Base-by-base conservation (phyloP, 768 basidiomycete species). In the Leccinellum luteum region DNA sequence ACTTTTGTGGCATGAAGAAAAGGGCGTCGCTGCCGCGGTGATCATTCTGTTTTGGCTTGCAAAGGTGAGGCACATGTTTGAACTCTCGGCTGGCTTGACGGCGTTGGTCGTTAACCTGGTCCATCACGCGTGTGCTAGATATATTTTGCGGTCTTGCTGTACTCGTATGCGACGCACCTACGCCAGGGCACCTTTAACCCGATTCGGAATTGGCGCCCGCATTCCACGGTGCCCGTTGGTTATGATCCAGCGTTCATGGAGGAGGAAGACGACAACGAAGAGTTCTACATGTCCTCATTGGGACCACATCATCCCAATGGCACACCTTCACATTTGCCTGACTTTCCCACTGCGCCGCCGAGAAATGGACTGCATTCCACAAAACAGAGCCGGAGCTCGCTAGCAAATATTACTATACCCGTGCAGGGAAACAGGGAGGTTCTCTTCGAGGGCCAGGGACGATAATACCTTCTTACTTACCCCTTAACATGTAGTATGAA, bases 161-260 rank as follows among this genome's bases (percentile, higher is more conserved):
- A 98, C 74, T 98, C 96, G 14, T 98, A 91, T 71, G 94, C 94
- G 3, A 78, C 84, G 2, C 97, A 98, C 72, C 86, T 98, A 53
- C 90, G 94, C 47, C 89, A 89, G 66, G 92, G 94, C 48, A 90
- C 92, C 23, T 98, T 95, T 69, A 89, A 90, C 61, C 78, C 87
- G 14, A 85, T 99, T 45, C 82, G 82, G 51, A 73, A 79, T 55
- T 73, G 73, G 57, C 68, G 74, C 31, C 28, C 58, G 9, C 19
- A 47, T 58, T 54, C 63, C 12, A 49, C 62, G 5, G 52, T 55
- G 30, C 54, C 71, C 43, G 64, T 62, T 55, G 71, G 59, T 32
- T 72, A 55, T 57, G 60, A 61, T 38, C 62, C 70, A 52, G 64
- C 68, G 3, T 68, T 73, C 45, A 69, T 72, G 52, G 83, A 84